Evolutionary conservation across 2,329 filamentous ascomycete genomes (phyloP).

Genomic region (Colletotrichum sp.): DNA sequence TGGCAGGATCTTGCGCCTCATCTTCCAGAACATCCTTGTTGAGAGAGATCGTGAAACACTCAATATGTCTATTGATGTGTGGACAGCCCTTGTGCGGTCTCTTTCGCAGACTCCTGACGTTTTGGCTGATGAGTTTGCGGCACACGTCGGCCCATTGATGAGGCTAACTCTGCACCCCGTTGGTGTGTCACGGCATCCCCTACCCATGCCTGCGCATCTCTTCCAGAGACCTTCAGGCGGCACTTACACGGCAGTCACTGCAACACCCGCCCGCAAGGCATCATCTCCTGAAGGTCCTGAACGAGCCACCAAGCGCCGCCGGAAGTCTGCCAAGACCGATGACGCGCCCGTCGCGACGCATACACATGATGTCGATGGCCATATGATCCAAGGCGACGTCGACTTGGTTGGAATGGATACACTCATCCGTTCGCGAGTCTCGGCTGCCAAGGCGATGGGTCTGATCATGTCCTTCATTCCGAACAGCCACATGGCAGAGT

Average conservation of each 20-base stretch:
- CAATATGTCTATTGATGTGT: conserved; percentile 83
- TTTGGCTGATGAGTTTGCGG: conserved; percentile 75
- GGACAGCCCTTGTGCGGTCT: conserved; percentile 76
- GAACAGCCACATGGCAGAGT: conserved; percentile 63
- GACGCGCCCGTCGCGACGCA: conserved; percentile 66
- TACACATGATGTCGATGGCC: conserved; percentile 95
- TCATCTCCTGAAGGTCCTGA: conserved; percentile 62
- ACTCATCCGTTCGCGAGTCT: conserved; percentile 88
- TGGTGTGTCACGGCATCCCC: conserved; percentile 86
- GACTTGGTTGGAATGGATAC: conserved; percentile 91
- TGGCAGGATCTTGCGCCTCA: conserved; percentile 83
- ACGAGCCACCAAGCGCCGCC: conserved; percentile 74
- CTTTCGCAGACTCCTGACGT: conserved; percentile 67
- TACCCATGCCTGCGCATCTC: conserved; percentile 87
- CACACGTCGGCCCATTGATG: conserved; percentile 82
- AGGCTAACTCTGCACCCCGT: conserved; percentile 88
- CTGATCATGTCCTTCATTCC: conserved; percentile 81
- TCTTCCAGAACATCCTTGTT: conserved; percentile 95
- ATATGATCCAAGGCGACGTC: conserved; percentile 97
- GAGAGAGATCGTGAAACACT: conserved; percentile 87
- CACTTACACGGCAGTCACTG: conserved; percentile 66
- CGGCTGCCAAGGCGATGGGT: conserved; percentile 84
- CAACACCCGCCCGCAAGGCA: conserved; percentile 50
- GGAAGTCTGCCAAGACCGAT: conserved; percentile 84
- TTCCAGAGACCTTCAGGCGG: conserved; percentile 95